These are phyloP conservation scores for Escallonia rubra DNA, from an alignment of 129 eudicot species.

Conservation along the genomic window DNA sequence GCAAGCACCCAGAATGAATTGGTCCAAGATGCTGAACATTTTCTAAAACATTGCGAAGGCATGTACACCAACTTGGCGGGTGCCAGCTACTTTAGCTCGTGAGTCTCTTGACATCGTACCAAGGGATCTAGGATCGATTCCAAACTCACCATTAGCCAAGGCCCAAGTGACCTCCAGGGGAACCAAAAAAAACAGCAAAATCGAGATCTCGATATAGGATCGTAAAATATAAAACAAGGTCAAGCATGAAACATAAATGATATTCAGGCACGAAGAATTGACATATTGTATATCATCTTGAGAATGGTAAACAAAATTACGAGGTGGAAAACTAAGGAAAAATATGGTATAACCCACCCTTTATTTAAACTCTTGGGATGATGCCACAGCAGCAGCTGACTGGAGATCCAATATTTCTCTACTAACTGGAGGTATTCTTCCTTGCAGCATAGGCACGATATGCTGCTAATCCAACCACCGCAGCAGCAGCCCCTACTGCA, in stretches of 20 bases:
- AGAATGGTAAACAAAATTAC: background rate
- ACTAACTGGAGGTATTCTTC: slow-evolving; percentile 46
- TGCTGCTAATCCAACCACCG: slow-evolving; percentile 65
- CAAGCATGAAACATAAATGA: background rate
- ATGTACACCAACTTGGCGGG: too few species aligned
- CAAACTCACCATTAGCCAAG: too few species aligned
- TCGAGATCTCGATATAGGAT: background rate
- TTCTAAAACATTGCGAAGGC: too few species aligned
- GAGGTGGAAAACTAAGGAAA: background rate
- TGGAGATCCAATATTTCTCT: slow-evolving; percentile 5
- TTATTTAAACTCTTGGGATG: slow-evolving; percentile 16
- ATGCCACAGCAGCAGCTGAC: slow-evolving; percentile 14
- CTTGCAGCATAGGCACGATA: slow-evolving; percentile 63
- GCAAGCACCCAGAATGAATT: too few species aligned
- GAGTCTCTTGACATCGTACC: too few species aligned
- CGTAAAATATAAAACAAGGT: background rate
- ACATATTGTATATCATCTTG: slow-evolving; percentile 14
- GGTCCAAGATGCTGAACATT: background rate
- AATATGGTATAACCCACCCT: slow-evolving; percentile 7
- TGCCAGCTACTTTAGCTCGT: too few species aligned
- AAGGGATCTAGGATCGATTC: too few species aligned
- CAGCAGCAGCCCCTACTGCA: slow-evolving; percentile 81
- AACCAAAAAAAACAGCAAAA: too few species aligned
- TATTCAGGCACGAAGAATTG: background rate
- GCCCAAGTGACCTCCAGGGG: too few species aligned